Evolutionary conservation across 345 rosid species (phyloP), one percentile per base, ranked within the genome.

Genomic region (Camelina hispida): DNA sequence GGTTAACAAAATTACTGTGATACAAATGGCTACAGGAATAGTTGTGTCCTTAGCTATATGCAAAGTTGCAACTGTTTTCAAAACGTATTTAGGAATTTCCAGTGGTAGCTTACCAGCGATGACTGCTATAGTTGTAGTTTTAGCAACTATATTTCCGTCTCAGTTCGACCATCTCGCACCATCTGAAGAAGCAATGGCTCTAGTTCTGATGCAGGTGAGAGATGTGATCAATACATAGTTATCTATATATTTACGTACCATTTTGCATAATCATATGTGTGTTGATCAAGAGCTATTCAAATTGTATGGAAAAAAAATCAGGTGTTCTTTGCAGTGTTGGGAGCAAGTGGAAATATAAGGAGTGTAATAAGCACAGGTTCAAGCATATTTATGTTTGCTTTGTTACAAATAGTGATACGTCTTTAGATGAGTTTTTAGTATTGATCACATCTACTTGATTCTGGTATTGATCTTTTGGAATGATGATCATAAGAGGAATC

Each of bases 121-220:
- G 50, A 88, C 97, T 22, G 89, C 86, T 1, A 75, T 85, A 63
- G 88, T 88, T 23, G 90, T 91, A 63, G 51, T 85, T 66, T 75
- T 88, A 63, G 91, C 93, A 59, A 87, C 89, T 38, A 56, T 66
- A 10, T 87, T 92, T 77, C 97, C 96, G 2, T 13, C 69, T 11
- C 87, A 82, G 43, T 90, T 87, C 62, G 76, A 77, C 42, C 73
- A 68, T 30, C 87, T 92, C 37, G 96, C 94, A 61, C 88, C 92
- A 17, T 66, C 91, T 32, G 92, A 91, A 16, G 96, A 92, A 79
- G 30, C 30, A 28, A 80, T 92, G 85, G 93, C 96, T 66, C 15
- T 92, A 69, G 85, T 89, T 73, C 83, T 89, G 61, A 92, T 84
- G 92, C 97, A 88, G 89, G 96, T 86, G 71, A 66, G 30, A 66